Base-by-base conservation (phyloP, 2,329 filamentous ascomycete species). In the Fusarium albidum region DNA sequence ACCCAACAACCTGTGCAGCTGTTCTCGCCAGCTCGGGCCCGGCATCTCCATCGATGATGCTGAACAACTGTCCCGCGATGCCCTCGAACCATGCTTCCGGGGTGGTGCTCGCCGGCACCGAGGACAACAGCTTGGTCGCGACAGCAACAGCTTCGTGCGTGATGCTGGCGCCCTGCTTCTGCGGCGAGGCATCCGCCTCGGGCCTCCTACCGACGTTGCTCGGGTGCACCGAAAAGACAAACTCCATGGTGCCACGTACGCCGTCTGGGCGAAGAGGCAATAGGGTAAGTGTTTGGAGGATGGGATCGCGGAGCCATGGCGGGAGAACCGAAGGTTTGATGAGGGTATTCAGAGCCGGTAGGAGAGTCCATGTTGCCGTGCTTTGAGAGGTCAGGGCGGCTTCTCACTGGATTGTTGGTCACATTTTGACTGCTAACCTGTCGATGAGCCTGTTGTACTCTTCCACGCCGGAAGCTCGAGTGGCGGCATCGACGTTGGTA, bases 201-300 rank as follows among this genome's bases (percentile, higher is more conserved):
- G 75, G 71, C 1, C 68, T 46, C 61, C 72, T 70, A 50, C 75
- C 69, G 7, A 73, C 72, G 59, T 75, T 78, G 55, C 82, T 79
- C 0, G 87, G 83, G 55, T 90, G 87, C 7, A 89, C 84, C 2
- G 87, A 81, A 51, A 90, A 88, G 29, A 91, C 78, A 65, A 91
- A 91, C 66, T 91, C 88, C 55, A 91, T 77, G 0, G 85, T 88
- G 21, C 84, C 81, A 28, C 88, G 81, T 12, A 91, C 85, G 14
- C 88, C 88, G 55, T 84, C 80, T 3, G 76, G 73, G 5, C 87
- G 78, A 21, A 90, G 75, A 1, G 88, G 88, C 9, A 91, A 66
- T 11, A 78, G 68, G 2, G 86, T 84, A 37, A 91, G 76, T 11
- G 82, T 77, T 50, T 78, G 78, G 61, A 87, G 76, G 2, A 91